phyloP scores from a whole-genome alignment of 2,329 filamentous ascomycete species.

The Polytolypa hystricis region DNA sequence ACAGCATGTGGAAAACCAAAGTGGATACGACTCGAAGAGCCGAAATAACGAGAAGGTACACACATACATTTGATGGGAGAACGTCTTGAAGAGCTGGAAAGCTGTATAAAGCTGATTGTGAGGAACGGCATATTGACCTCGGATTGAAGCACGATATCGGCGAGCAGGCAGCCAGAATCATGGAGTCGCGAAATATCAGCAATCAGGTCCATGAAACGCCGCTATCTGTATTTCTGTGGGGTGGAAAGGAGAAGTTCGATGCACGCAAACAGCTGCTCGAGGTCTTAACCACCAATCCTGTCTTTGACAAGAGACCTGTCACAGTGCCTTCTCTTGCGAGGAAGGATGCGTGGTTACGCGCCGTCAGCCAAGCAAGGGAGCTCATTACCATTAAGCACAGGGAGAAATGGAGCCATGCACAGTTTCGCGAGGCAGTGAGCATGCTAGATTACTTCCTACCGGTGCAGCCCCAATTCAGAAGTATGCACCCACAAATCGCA shows the following conservation, averaged over 20 bases:
- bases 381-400: constrained; percentile 13
- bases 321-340: constrained; percentile 13
- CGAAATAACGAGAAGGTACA: too few relatives aligned
- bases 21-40: too few relatives aligned
- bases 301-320: constrained; percentile 14
- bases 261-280: constrained; percentile 13
- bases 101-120: too few relatives aligned
- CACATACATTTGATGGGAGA: too few relatives aligned
- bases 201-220: constrained; percentile 10
- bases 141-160: too few relatives aligned
- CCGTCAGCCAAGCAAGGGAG: constrained; percentile 13
- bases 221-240: constrained; percentile 16
- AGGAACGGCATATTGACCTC: too few relatives aligned
- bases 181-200: constrained; percentile 13
- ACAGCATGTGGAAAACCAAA: too few relatives aligned
- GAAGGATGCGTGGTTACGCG: constrained; percentile 15
- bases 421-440: constrained; percentile 14
- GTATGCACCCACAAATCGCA: neutral
- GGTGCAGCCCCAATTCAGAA: constrained; percentile 16
- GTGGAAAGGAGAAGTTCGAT: constrained; percentile 14
- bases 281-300: constrained; percentile 12
- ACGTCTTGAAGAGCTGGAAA: too few relatives aligned
- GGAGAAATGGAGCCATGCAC: constrained; percentile 14
- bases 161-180: too few relatives aligned
- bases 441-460: constrained; percentile 16